Evolutionary conservation across 169 alveolate species (phyloP).

Genomic region (Hammondia hammondi): DNA sequence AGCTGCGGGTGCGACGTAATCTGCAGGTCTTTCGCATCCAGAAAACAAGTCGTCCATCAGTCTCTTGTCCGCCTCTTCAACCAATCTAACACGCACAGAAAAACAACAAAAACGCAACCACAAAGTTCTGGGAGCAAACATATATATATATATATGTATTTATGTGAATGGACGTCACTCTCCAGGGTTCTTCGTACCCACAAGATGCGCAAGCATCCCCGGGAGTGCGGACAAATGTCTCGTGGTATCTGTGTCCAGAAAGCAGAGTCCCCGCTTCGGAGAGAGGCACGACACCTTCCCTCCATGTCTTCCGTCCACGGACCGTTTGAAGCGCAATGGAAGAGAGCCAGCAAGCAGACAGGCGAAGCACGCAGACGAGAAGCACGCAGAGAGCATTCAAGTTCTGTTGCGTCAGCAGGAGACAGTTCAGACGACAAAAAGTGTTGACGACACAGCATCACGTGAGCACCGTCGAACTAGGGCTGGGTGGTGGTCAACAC

Average conservation of each 20-base stretch:
- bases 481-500: not conserved
- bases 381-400: not conserved
- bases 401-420: no score
- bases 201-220: no score
- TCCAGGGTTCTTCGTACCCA: no score
- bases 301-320: no score
- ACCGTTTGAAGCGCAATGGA: no score
- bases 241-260: no score
- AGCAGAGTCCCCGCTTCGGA: no score
- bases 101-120: not conserved
- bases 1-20: not conserved
- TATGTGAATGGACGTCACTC: no score
- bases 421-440: not conserved
- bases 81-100: not conserved
- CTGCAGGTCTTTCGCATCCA: conserved; percentile 47
- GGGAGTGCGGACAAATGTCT: no score
- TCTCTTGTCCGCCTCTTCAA: conserved; percentile 42
- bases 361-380: not conserved
- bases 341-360: no score
- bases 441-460: not conserved
- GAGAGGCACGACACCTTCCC: no score
- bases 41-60: conserved; percentile 52
- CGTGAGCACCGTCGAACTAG: not conserved
- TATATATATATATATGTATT: not conserved
- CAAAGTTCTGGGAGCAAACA: not conserved